A percentile compares a stretch with the other conserved stretches of the same genome.
Evolutionary conservation across 1,139 yeast species (phyloP).

Genomic region (Yamadazyma dendronema): DNA sequence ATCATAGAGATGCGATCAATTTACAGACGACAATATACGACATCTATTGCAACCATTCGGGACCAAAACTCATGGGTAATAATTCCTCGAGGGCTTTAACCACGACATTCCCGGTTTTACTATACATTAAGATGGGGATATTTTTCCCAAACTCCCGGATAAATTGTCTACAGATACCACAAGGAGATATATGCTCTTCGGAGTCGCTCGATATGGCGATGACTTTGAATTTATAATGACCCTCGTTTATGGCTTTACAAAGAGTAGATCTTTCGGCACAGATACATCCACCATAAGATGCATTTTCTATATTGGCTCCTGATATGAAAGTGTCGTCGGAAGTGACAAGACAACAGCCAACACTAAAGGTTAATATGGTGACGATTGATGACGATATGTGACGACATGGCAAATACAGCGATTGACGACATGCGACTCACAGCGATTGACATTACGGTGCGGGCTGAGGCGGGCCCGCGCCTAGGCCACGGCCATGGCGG

Average conservation of each 20-base stretch:
- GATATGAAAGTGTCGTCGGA: constrained; percentile 44
- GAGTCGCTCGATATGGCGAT: constrained; percentile 74
- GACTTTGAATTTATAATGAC: constrained; percentile 50
- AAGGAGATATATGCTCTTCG: constrained; percentile 68
- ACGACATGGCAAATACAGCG: too few species aligned
- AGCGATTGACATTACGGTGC: too few species aligned
- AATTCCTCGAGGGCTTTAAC: constrained; percentile 48
- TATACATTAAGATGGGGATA: constrained; percentile 62
- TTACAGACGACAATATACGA: background rate
- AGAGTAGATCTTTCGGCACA: constrained; percentile 91
- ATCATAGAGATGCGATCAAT: too few species aligned
- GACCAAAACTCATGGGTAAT: constrained; percentile 85
- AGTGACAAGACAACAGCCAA: constrained; percentile 74
- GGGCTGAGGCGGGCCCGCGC: too few species aligned
- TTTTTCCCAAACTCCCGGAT: constrained; percentile 68
- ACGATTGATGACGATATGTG: too few species aligned
- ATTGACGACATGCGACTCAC: too few species aligned
- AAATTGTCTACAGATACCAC: constrained; percentile 92
- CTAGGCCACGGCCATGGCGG: too few species aligned
- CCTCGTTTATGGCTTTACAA: constrained; percentile 57
- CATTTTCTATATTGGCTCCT: constrained; percentile 94
- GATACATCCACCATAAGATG: constrained; percentile 82
- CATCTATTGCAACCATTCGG: constrained; percentile 30
- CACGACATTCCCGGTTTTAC: constrained; percentile 47
- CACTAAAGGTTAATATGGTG: too few species aligned